These are phyloP conservation scores for Phytophthora ramorum DNA, from an alignment of 352 stramenopile species.

Conservation along the genomic window DNA sequence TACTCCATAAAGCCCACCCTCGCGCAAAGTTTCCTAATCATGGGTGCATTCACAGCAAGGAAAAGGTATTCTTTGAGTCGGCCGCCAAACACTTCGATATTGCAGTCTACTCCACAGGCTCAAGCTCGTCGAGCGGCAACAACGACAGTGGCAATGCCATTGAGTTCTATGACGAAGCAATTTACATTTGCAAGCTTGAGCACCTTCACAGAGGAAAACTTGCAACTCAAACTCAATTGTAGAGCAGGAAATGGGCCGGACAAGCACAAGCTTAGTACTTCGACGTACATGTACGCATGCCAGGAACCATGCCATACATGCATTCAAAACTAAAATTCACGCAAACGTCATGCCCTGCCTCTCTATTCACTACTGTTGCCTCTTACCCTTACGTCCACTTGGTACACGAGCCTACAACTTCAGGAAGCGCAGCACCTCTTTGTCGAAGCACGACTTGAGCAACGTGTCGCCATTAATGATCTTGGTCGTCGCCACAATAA, in stretches of 20 bases:
- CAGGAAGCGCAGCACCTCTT: slow-evolving; percentile 80
- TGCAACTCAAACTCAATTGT: neutral
- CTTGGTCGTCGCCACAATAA: slow-evolving; percentile 95
- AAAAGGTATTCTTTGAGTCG: slow-evolving; percentile 53
- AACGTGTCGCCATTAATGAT: slow-evolving; percentile 89
- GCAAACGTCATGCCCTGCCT: slow-evolving; percentile 17
- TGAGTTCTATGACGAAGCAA: slow-evolving; percentile 43
- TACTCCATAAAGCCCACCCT: neutral
- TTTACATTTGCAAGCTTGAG: slow-evolving; percentile 58
- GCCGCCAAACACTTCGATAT: slow-evolving; percentile 50
- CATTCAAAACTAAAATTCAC: slow-evolving; percentile 26
- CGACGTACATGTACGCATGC: no score
- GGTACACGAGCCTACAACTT: slow-evolving; percentile 51
- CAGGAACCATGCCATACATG: neutral
- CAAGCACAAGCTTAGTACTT: no score
- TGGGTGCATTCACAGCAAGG: slow-evolving; percentile 27
- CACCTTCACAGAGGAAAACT: neutral
- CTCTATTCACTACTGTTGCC: slow-evolving; percentile 6
- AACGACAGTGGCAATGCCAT: slow-evolving; percentile 11
- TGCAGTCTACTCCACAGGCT: slow-evolving; percentile 30
- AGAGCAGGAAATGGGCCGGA: no score
- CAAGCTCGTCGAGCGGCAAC: slow-evolving; percentile 3
- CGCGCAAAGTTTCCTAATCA: neutral
- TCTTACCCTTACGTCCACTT: slow-evolving; percentile 4
- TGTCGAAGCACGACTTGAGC: slow-evolving; percentile 89